A percentile compares a stretch with the other conserved stretches of the same genome.
Conservation (phyloP, 2,329 filamentous ascomycete genomes). For the Fusarium marasasianum region DNA sequence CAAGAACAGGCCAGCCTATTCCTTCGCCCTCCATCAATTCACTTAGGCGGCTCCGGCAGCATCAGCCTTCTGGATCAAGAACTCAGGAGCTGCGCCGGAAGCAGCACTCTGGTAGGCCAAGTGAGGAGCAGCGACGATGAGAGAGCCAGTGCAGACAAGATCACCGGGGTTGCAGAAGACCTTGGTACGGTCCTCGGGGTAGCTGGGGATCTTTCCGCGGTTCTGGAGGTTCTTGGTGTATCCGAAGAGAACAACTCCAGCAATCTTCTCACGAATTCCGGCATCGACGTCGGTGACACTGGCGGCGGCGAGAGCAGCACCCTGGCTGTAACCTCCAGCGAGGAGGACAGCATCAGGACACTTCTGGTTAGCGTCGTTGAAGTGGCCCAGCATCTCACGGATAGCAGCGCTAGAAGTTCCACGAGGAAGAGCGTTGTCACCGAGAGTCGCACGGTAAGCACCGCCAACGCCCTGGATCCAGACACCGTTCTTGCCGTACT, state of each 20-base stretch:
- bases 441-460: conserved; percentile 50
- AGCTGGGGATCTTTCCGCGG: conserved; percentile 50
- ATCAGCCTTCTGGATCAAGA: conserved; percentile 28
- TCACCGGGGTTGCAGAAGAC: conserved; percentile 53
- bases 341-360: conserved; percentile 56
- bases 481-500: conserved; percentile 41
- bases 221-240: conserved; percentile 57
- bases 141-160: conserved; percentile 49
- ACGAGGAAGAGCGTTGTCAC: conserved; percentile 49
- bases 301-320: conserved; percentile 55
- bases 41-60: conserved; percentile 3
- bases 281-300: conserved; percentile 48
- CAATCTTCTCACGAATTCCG: conserved; percentile 47
- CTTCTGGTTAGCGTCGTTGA: conserved; percentile 52
- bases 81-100: conserved; percentile 6
- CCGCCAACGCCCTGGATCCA: conserved; percentile 57
- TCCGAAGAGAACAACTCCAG: conserved; percentile 51
- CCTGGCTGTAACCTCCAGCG: conserved; percentile 55
- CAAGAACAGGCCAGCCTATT: conserved; percentile 16
- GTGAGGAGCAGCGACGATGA: conserved; percentile 38
- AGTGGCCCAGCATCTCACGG: conserved; percentile 51
- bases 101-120: conserved; percentile 21
- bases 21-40: neutral
- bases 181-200: conserved; percentile 45
- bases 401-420: conserved; percentile 53